Percentiles rank a stretch among this genome's conserved stretches.
Conservation (phyloP, 768 basidiomycete species). For the Termitomyces sp. region DNA sequence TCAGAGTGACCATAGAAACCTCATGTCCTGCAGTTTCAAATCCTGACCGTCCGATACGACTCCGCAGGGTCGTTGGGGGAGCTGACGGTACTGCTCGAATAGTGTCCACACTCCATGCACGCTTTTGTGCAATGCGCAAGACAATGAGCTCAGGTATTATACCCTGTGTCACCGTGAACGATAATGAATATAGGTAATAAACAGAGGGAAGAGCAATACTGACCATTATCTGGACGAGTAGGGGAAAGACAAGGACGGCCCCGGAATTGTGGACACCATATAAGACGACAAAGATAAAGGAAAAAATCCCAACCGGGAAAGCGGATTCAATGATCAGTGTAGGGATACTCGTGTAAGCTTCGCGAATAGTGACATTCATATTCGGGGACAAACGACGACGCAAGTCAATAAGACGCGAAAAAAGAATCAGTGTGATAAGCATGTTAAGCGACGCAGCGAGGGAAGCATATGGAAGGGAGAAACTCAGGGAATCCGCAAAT, state of each 20-base stretch:
- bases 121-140: background rate
- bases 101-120: background rate
- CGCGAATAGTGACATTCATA: background rate
- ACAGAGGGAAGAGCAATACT: background rate
- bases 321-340: background rate
- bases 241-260: background rate
- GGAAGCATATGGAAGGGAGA: background rate
- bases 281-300: background rate
- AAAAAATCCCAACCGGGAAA: background rate
- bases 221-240: background rate
- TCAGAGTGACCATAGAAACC: background rate
- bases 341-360: background rate
- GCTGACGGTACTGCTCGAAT: background rate
- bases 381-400: background rate
- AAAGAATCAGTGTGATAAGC: background rate
- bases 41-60: background rate
- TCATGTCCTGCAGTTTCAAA: background rate
- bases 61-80: background rate
- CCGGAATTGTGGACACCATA: background rate
- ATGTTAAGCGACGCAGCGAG: background rate
- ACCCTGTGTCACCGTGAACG: background rate
- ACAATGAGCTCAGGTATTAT: background rate
- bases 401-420: background rate
- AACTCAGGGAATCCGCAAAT: background rate
- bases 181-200: background rate